Evolutionary conservation across 2,329 filamentous ascomycete species (phyloP).

Genomic region (Colletotrichum cuscutae): DNA sequence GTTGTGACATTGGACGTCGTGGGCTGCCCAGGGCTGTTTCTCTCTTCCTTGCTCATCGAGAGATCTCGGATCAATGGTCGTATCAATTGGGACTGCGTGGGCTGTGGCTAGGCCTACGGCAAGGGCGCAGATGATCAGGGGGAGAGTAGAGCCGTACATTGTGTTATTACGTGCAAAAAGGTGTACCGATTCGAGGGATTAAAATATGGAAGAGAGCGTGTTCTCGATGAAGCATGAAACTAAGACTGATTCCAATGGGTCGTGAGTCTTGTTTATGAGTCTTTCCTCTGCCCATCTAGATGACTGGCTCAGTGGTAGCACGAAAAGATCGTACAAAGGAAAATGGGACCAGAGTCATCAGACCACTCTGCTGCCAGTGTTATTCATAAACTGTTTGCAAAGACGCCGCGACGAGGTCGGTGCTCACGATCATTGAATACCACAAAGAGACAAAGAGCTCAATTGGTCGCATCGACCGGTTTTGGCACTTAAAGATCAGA

Average conservation of each 20-base stretch:
- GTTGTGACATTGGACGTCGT: background rate
- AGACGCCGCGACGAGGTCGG: background rate
- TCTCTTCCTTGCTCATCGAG: background rate
- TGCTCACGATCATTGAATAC: background rate
- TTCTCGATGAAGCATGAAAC: background rate
- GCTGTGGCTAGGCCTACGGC: background rate
- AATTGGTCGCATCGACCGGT: background rate
- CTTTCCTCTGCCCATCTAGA: background rate
- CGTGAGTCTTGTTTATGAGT: background rate
- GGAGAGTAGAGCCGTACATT: background rate
- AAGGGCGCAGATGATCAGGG: background rate
- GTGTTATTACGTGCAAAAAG: background rate
- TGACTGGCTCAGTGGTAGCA: background rate
- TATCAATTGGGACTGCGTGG: background rate
- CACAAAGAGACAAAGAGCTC: background rate
- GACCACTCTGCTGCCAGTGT: background rate
- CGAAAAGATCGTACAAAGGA: background rate
- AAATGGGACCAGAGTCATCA: background rate
- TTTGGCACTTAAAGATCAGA: background rate
- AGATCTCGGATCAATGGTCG: background rate
- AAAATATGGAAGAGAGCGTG: background rate
- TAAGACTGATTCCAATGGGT: background rate
- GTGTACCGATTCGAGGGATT: background rate
- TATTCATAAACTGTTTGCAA: background rate
- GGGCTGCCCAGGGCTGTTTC: background rate